A percentile compares a stretch with the other conserved stretches of the same genome.
phyloP scores from a whole-genome alignment of 2,329 filamentous ascomycete species.

The Colletotrichum sp. region DNA sequence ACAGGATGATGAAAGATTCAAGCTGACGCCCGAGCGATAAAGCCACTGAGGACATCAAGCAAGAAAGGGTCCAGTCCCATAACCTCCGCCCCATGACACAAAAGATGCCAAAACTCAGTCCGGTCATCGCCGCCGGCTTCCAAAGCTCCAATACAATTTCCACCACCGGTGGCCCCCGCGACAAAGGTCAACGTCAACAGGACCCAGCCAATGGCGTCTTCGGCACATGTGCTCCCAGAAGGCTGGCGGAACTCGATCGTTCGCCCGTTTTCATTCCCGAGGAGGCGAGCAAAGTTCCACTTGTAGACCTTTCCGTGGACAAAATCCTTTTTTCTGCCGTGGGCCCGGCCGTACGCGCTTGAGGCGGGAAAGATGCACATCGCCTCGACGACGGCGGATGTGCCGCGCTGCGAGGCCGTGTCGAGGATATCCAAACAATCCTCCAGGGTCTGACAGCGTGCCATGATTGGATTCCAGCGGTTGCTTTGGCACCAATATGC shows the following conservation, averaged over 20 bases:
- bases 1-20: not conserved
- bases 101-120: slow-evolving; percentile 14
- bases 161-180: slow-evolving; percentile 28
- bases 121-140: not conserved
- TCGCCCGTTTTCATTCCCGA: slow-evolving; percentile 20
- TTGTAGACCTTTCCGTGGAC: slow-evolving; percentile 44
- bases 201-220: slow-evolving; percentile 35
- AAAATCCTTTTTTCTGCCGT: slow-evolving; percentile 35
- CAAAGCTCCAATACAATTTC: not conserved
- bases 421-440: slow-evolving; percentile 31
- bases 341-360: slow-evolving; percentile 33
- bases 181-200: slow-evolving; percentile 37
- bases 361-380: slow-evolving; percentile 36
- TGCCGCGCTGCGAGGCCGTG: slow-evolving; percentile 2
- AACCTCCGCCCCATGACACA: slow-evolving; percentile 7
- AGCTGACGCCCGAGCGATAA: not conserved
- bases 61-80: slow-evolving; percentile 12
- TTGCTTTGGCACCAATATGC: slow-evolving; percentile 42
- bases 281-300: slow-evolving; percentile 40
- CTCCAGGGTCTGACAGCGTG: slow-evolving; percentile 8
- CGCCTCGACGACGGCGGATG: slow-evolving; percentile 27
- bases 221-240: slow-evolving; percentile 32
- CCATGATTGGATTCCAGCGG: slow-evolving; percentile 29
- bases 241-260: slow-evolving; percentile 44
- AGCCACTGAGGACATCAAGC: slow-evolving; percentile 1